These are phyloP conservation scores for Rutstroemia sp. DNA, from an alignment of 2,329 filamentous ascomycete genomes.

Conservation along the genomic window DNA sequence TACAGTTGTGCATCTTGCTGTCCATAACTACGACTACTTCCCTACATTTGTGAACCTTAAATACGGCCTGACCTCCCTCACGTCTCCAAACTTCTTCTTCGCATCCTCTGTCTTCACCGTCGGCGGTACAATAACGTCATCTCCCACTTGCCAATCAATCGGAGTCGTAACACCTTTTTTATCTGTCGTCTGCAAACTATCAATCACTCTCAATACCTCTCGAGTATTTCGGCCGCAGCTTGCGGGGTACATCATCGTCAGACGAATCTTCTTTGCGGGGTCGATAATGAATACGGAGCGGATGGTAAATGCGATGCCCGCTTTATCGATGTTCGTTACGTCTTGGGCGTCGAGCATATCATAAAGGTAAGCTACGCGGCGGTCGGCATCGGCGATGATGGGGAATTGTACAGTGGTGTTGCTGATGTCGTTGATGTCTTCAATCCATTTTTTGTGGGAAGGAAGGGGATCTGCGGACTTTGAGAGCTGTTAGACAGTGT, in stretches of 20 bases:
- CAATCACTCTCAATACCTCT: slow-evolving; percentile 67
- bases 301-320: slow-evolving; percentile 84
- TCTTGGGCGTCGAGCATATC: slow-evolving; percentile 61
- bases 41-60: slow-evolving; percentile 4
- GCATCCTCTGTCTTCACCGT: slow-evolving; percentile 73
- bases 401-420: slow-evolving; percentile 62
- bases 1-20: too few species aligned
- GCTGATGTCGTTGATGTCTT: slow-evolving; percentile 72
- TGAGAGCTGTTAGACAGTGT: neutral
- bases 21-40: neutral
- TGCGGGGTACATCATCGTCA: slow-evolving; percentile 84
- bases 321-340: slow-evolving; percentile 67
- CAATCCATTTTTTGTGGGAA: slow-evolving; percentile 79
- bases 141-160: slow-evolving; percentile 78
- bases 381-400: slow-evolving; percentile 71
- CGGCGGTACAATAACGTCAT: slow-evolving; percentile 86
- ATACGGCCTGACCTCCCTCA: slow-evolving; percentile 32
- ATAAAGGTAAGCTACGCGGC: slow-evolving; percentile 51
- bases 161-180: slow-evolving; percentile 79
- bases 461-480: slow-evolving; percentile 69
- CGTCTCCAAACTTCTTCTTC: slow-evolving; percentile 74
- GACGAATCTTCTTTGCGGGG: slow-evolving; percentile 81
- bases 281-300: slow-evolving; percentile 90
- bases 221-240: slow-evolving; percentile 74
- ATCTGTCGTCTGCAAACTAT: slow-evolving; percentile 51